Conservation (phyloP, 805 yeast species). For the Saccharomycopsis selenospora region DNA sequence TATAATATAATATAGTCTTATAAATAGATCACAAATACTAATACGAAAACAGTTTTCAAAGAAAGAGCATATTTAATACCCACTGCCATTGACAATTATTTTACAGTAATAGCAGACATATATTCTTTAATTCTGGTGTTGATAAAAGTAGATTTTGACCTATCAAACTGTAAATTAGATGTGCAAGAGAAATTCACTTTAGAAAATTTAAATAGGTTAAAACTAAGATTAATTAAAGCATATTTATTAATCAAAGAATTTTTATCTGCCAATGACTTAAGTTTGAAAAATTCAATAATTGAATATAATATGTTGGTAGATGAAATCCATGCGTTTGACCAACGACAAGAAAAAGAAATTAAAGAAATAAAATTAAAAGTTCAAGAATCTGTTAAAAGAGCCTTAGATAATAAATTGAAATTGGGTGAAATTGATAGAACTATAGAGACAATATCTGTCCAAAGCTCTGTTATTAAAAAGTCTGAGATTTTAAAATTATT, state of each 20-base stretch:
- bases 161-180: background rate
- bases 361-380: constrained; percentile 3
- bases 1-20: too few species aligned
- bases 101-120: constrained; percentile 6
- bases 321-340: constrained; percentile 3
- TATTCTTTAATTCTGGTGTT: constrained; percentile 1
- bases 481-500: constrained; percentile 7
- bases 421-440: constrained; percentile 6
- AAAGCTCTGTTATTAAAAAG: background rate
- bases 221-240: constrained; percentile 4
- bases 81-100: constrained; percentile 13
- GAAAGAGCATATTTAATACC: constrained; percentile 15
- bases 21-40: too few species aligned
- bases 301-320: constrained; percentile 9
- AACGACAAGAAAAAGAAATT: constrained; percentile 5
- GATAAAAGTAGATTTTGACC: constrained; percentile 8
- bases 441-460: background rate
- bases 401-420: constrained; percentile 7
- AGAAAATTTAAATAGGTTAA: constrained; percentile 7
- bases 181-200: constrained; percentile 8
- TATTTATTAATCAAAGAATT: constrained; percentile 12
- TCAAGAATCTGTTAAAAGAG: constrained; percentile 3
- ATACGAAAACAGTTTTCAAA: constrained; percentile 7
- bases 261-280: constrained; percentile 7
- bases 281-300: constrained; percentile 7